phyloP scores from a whole-genome alignment of 345 rosid genomes.

The Lumnitzera racemosa region DNA sequence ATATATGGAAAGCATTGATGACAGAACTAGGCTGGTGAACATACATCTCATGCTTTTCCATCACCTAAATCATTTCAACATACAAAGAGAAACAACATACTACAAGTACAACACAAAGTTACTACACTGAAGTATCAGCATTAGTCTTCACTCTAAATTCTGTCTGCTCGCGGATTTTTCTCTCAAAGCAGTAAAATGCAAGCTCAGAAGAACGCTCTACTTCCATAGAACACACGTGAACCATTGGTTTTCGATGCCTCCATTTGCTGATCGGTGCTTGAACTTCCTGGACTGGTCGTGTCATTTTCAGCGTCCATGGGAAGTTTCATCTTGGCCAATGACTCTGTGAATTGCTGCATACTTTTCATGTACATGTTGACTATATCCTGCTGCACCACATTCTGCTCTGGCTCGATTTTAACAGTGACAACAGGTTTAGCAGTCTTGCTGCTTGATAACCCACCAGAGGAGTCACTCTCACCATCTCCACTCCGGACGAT shows the following conservation, averaged over 20 bases:
- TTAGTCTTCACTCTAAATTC: slow-evolving; percentile 62
- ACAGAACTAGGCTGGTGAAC: slow-evolving; percentile 27
- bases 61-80: slow-evolving; percentile 29
- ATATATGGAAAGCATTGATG: slow-evolving; percentile 32
- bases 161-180: slow-evolving; percentile 70
- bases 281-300: slow-evolving; percentile 66
- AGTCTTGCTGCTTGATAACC: slow-evolving; percentile 24
- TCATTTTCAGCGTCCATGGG: slow-evolving; percentile 77
- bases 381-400: slow-evolving; percentile 84
- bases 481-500: slow-evolving; percentile 29
- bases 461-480: slow-evolving; percentile 45
- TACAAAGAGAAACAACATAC: slow-evolving; percentile 54
- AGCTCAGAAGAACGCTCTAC: slow-evolving; percentile 94
- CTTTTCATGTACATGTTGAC: slow-evolving; percentile 99
- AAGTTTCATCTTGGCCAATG: slow-evolving; percentile 98
- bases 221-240: slow-evolving; percentile 97
- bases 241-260: slow-evolving; percentile 55
- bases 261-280: slow-evolving; percentile 75
- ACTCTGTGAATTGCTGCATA: slow-evolving; percentile 99
- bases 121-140: slow-evolving; percentile 53
- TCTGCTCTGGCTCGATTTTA: slow-evolving; percentile 65
- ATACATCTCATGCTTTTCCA: slow-evolving; percentile 39
- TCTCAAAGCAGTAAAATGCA: slow-evolving; percentile 3
- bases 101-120: slow-evolving; percentile 42
- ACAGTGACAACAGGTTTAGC: slow-evolving; percentile 46